Base-by-base conservation (phyloP, 129 eudicot genomes). In the Calendula officinalis region DNA sequence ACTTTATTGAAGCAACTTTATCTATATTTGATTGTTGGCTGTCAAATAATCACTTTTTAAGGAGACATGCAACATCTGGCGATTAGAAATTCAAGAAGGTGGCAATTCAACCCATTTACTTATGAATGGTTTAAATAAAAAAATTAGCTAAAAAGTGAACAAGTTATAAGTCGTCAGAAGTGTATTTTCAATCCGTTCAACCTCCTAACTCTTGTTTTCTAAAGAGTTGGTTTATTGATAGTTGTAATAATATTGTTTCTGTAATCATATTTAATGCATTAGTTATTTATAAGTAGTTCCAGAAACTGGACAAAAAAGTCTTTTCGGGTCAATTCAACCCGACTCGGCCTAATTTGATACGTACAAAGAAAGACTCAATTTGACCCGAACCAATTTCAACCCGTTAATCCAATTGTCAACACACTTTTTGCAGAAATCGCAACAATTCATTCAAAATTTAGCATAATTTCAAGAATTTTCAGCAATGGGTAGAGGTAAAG, bases 401-500 rank as follows among this genome's bases (percentile, higher is more conserved):
- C 0, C 5, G 7, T 11, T 50, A 17, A 22, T 22, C 30, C 30
- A 22, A 22, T 22, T 22, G 30, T 67, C 53, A 27, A n/a, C 12
- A 17, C 64, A 32, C 47, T 55, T 57, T 4, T 70, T 81, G 80
- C 82, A 90, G 95, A 78, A 69, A 54, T 43, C 16, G 37, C 51
- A 47, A 9, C 62, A 46, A 22, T 47, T 68, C 41, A 49, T 61
- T 71, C 38, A 49, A 61, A 11, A 45, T 36, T 70, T 46, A 8
- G 22, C 9, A 40, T 68, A 35, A 32, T 33, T 70, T 5, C 30
- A 22, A 38, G 66, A 52, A 62, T 57, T 67, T 34, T 13, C 30
- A 11, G 78, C 27, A 30, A 91, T 91, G 97, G 97, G 95, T 78
- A 82, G 85, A 80, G 89, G 82, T 48, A 87, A 80, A 70, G 89